Base-by-base conservation (phyloP, 83 land plant species). In the Isoetes engelmannii region DNA sequence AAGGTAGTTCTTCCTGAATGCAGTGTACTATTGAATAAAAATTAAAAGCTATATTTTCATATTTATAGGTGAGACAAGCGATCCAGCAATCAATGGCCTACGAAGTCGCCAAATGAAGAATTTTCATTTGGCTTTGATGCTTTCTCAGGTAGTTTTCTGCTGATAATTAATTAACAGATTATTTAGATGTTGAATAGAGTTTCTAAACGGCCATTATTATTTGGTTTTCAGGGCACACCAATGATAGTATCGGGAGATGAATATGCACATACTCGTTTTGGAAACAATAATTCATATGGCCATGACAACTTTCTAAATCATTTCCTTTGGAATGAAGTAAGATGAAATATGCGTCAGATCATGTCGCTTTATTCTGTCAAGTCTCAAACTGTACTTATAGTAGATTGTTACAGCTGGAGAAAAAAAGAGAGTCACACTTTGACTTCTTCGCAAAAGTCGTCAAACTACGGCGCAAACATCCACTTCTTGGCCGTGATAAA, bases 181-280 rank as follows among this genome's bases (percentile, higher is more conserved):
- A 10, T n/a, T 8, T 13, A 60, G 3, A 10, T 60, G 17, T 13
- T 74, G 75, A 15, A 18, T 44, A 3, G 5, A 37, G 37, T n/a
- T 42, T 58, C 4, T 50, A 10, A 48, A 17, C 47, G 37, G 44
- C 62, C 10, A 69, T 59, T 57, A 48, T 17, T 59, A 7, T 51
- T 10, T 61, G 44, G 46, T 54, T 17, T 60, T n/a, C 57, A 92
- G 99, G 97, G 99, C 51, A 88, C 97, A 60, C 99, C 97, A 50
- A 95, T 95, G 99, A 85, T 95, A 72, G 72, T 95, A 12, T 90
- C 91, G 99, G 99, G 94, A 12, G 99, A 95, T 85, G 99, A 95
- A 70, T 95, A 95, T 77, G 99, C 80, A n/a, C 99, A 95, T 67
- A 95, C 99, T 28, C 88, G 96, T 2, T 80, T 78, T 78, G 99